Conservation (phyloP, 768 basidiomycete genomes). For the Leucosporidium creatinivorum region DNA sequence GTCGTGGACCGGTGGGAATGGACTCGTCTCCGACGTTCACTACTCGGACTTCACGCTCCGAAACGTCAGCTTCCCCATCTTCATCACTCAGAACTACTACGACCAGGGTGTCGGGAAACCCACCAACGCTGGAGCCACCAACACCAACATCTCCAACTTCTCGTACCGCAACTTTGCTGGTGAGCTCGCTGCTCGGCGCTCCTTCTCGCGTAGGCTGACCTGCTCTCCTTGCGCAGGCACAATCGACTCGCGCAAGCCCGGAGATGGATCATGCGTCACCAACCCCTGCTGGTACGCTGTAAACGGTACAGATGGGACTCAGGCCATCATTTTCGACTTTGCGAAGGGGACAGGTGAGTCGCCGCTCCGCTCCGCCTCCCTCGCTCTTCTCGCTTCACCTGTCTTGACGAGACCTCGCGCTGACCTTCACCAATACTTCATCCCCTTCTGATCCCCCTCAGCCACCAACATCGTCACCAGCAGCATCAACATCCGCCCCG, state of each 20-base stretch:
- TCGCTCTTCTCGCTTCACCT: background rate
- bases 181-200: too few species aligned
- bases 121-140: background rate
- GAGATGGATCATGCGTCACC: background rate
- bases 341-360: background rate
- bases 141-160: background rate
- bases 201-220: background rate
- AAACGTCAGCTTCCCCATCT: background rate
- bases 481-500: background rate
- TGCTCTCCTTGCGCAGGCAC: background rate
- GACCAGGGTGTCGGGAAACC: background rate
- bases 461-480: background rate
- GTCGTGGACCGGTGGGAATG: background rate
- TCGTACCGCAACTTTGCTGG: background rate
- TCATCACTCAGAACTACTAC: background rate
- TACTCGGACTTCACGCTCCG: background rate
- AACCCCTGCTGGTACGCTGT: slow-evolving; percentile 1
- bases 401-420: background rate
- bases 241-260: background rate
- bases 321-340: background rate
- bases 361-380: too few species aligned
- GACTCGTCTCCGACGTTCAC: background rate
- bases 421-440: too few species aligned
- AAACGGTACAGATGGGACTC: background rate
- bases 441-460: background rate